Evolutionary conservation across 176 grass and related monocot genomes (phyloP).

Genomic region (Cocos nucifera): DNA sequence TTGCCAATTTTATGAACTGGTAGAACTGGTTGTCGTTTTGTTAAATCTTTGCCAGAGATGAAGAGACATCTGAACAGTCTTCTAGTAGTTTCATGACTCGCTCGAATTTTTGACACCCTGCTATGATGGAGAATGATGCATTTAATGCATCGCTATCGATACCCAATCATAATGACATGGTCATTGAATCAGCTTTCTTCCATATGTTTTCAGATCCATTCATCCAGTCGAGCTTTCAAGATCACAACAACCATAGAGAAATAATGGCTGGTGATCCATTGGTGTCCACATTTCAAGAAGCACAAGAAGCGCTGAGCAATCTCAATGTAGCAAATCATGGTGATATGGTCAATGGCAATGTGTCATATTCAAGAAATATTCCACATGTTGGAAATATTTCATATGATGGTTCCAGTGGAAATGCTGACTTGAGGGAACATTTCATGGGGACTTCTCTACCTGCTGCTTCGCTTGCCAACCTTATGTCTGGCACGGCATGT

Average conservation of each 20-base stretch:
- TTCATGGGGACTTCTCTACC: constrained; percentile 18
- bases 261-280: constrained; percentile 23
- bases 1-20: too few species aligned
- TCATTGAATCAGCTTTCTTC: neutral
- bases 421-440: constrained; percentile 14
- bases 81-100: too few species aligned
- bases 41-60: too few species aligned
- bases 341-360: constrained; percentile 22
- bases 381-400: constrained; percentile 21
- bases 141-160: neutral
- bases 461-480: constrained; percentile 33
- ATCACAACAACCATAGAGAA: constrained; percentile 5
- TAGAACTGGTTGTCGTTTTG: too few species aligned
- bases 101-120: too few species aligned
- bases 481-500: constrained; percentile 15
- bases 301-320: constrained; percentile 32
- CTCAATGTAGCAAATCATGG: constrained; percentile 22
- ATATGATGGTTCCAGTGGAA: constrained; percentile 14
- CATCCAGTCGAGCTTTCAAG: constrained; percentile 13
- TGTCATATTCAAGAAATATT: constrained; percentile 29
- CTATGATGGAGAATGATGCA: constrained; percentile 14
- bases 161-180: constrained; percentile 5
- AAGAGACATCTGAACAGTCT: too few species aligned
- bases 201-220: constrained; percentile 3
- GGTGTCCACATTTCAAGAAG: constrained; percentile 22